Evolutionary conservation across 805 yeast species (phyloP).

Genomic region (Ogataea kodamae): DNA sequence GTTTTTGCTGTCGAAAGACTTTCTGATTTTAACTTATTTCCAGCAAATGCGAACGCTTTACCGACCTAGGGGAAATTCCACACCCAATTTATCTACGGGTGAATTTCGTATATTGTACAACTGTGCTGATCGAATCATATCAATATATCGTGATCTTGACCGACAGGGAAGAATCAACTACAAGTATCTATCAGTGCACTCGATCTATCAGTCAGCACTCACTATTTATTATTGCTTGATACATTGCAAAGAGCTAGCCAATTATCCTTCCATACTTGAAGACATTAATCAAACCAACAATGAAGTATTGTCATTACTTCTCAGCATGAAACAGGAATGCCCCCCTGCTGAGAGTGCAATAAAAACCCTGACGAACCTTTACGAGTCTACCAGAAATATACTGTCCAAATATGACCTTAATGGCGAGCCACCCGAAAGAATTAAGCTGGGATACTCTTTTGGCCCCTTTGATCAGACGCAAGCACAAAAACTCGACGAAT

Average conservation of each 20-base stretch:
- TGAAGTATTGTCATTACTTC: conserved; percentile 6
- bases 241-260: conserved; percentile 16
- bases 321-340: conserved; percentile 15
- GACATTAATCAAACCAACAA: conserved; percentile 3
- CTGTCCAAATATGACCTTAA: conserved; percentile 2
- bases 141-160: conserved; percentile 13
- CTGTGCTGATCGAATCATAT: conserved; percentile 13
- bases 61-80: conserved; percentile 12
- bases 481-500: neutral
- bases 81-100: conserved; percentile 2
- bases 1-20: conserved; percentile 11
- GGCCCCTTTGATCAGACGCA: conserved; percentile 5
- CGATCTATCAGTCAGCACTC: conserved; percentile 22
- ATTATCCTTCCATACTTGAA: conserved; percentile 6
- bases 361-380: conserved; percentile 6
- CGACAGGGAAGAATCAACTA: conserved; percentile 16
- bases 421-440: neutral
- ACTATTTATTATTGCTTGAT: conserved; percentile 19
- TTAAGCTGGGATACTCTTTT: neutral
- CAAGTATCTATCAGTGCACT: conserved; percentile 22
- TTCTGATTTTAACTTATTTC: conserved; percentile 19
- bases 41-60: conserved; percentile 19
- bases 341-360: conserved; percentile 21
- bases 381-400: conserved; percentile 7
- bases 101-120: conserved; percentile 15